Conservation (phyloP, 164 flowering plant genomes). For the grape (Vitis vinifera) region ASM3070453v1 NC_081814.1:9996501-9997000, state of each 20-base stretch:
- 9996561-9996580: neutral
- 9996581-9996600: neutral
- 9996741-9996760: neutral
- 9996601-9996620: neutral
- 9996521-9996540: no score
- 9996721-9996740: neutral
- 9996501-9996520: no score
- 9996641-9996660: no score
- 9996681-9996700: no score
- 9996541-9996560: no score
- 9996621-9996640: no score
- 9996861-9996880: constrained; percentile 99
- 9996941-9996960: neutral
- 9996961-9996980: neutral
- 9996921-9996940: constrained; percentile 92
- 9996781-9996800: constrained; percentile 87
- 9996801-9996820: constrained; percentile 98
- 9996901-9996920: constrained; percentile 90
- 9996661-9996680: no score
- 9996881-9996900: constrained; percentile 96
- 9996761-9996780: neutral
- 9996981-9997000: neutral
- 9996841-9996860: constrained; percentile 97
- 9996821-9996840: constrained; percentile 95
- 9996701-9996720: no score